phyloP scores from a whole-genome alignment of 768 basidiomycete species.

The Suillus alpinus region DNA sequence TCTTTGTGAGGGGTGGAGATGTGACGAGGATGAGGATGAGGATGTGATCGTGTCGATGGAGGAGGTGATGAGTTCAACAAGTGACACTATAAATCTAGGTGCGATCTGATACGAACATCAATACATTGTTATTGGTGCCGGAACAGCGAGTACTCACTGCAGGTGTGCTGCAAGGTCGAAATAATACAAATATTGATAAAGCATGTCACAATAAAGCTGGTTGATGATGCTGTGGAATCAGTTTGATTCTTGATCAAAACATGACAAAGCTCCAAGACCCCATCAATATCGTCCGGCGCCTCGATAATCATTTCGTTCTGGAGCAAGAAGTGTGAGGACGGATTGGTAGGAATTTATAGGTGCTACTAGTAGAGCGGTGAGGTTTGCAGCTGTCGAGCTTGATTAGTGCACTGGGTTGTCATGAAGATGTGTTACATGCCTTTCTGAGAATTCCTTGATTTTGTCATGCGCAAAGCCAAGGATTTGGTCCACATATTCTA shows the following conservation, averaged over 20 bases:
- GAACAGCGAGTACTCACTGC: slow-evolving; percentile 56
- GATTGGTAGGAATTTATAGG: slow-evolving; percentile 97
- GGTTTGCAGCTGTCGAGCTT: slow-evolving; percentile 68
- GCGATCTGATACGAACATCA: slow-evolving; percentile 58
- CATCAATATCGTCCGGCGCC: slow-evolving; percentile 89
- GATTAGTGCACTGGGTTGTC: slow-evolving; percentile 5
- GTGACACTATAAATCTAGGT: slow-evolving; percentile 93
- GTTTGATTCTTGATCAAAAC: slow-evolving; percentile 87
- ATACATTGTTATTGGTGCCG: background rate
- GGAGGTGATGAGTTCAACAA: slow-evolving; percentile 93
- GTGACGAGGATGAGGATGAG: slow-evolving; percentile 40
- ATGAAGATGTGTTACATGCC: slow-evolving; percentile 40
- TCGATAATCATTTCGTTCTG: slow-evolving; percentile 98
- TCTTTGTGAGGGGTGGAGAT: slow-evolving; percentile 85
- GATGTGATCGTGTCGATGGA: slow-evolving; percentile 91
- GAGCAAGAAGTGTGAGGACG: slow-evolving; percentile 95
- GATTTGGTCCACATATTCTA: slow-evolving; percentile 97
- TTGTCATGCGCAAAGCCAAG: slow-evolving; percentile 86
- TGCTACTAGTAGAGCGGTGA: slow-evolving; percentile 87
- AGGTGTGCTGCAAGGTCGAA: slow-evolving; percentile 89
- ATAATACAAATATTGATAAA: slow-evolving; percentile 95
- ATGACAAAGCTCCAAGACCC: slow-evolving; percentile 88
- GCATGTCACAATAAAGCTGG: slow-evolving; percentile 92
- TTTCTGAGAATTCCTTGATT: slow-evolving; percentile 79
- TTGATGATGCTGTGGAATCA: slow-evolving; percentile 68